Evolutionary conservation across 305 asterid genomes (phyloP).

Genomic region (Caryopteris hybrid): DNA sequence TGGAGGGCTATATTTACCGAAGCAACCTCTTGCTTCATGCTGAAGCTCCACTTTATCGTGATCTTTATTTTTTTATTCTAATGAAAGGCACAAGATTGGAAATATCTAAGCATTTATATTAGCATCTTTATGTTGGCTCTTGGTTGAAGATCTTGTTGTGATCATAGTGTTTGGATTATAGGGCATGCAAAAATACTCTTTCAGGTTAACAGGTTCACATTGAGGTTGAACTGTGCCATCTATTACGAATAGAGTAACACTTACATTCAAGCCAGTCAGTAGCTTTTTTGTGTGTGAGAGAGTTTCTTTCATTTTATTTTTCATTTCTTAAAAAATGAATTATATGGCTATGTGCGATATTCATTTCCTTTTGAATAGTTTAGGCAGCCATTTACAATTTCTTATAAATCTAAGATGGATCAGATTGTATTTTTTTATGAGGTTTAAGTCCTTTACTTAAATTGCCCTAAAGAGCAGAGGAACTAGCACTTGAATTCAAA

Average conservation of each 20-base stretch:
- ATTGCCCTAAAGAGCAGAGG: slow-evolving; percentile 42
- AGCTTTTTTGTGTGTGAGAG: background rate
- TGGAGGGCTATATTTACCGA: background rate
- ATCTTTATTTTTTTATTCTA: background rate
- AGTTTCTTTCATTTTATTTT: too few species aligned
- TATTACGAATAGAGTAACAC: background rate
- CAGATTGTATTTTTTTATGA: background rate
- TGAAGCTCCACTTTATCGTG: background rate
- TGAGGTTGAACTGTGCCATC: background rate
- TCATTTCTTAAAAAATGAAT: too few species aligned
- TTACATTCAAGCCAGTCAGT: background rate
- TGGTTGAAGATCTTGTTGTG: background rate
- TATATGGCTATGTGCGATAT: background rate
- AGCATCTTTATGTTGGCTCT: background rate
- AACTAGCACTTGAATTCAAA: slow-evolving; percentile 36
- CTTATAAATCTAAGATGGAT: background rate
- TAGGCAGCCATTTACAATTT: background rate
- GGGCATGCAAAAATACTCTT: background rate
- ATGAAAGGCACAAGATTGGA: background rate
- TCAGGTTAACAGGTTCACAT: background rate
- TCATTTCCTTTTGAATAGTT: background rate
- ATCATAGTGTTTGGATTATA: background rate
- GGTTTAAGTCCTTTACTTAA: background rate
- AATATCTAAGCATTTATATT: background rate
- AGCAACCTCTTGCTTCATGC: background rate